phyloP scores from a whole-genome alignment of 768 basidiomycete species.

The Tulasnella sp. region DNA sequence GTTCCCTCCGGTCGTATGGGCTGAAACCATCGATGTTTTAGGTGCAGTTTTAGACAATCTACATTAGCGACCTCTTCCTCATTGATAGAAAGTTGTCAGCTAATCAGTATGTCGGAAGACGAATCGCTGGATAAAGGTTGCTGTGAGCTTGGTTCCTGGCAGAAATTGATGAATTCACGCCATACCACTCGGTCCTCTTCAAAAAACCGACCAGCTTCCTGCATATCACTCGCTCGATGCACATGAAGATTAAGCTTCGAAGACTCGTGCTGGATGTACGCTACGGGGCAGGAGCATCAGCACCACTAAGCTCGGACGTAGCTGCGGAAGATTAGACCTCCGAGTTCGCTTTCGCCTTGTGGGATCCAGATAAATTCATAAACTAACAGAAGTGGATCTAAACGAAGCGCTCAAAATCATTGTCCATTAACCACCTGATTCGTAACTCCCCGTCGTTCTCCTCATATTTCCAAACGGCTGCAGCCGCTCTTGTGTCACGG shows the following conservation, averaged over 20 bases:
- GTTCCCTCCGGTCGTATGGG: constrained; percentile 72
- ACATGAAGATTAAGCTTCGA: not conserved
- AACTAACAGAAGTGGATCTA: not conserved
- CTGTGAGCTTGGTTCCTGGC: not conserved
- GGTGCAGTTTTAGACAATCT: too few species aligned
- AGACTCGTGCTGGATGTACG: not conserved
- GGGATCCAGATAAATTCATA: not conserved
- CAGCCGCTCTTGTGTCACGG: not conserved
- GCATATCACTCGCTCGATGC: not conserved
- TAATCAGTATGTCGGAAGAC: not conserved
- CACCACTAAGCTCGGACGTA: not conserved
- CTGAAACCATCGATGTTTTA: constrained; percentile 31
- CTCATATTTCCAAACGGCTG: not conserved
- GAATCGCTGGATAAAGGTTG: not conserved
- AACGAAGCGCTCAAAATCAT: not conserved
- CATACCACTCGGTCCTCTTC: not conserved
- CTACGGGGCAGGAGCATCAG: not conserved
- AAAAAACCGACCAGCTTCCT: not conserved
- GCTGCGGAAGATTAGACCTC: not conserved
- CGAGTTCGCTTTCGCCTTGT: not conserved
- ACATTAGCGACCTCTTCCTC: not conserved
- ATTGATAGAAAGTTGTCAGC: not conserved
- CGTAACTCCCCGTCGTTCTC: not conserved
- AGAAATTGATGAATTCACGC: not conserved
- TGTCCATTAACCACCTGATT: not conserved